Evolutionary conservation across 2,329 filamentous ascomycete species (phyloP).

Genomic region (Byssochlamys sp.): DNA sequence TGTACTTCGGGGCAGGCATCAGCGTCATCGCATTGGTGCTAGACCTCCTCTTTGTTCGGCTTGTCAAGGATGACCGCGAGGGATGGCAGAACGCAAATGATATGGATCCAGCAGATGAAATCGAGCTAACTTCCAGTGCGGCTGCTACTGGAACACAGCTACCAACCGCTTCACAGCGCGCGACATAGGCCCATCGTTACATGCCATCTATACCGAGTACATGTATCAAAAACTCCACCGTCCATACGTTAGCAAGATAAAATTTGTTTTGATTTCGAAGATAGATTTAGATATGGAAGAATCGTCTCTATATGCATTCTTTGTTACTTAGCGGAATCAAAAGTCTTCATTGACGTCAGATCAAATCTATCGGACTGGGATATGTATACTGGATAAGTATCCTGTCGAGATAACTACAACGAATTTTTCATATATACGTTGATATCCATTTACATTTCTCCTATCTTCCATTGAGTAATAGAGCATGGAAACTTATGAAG

Average conservation of each 20-base stretch:
- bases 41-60: slow-evolving; percentile 19
- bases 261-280: too few species aligned
- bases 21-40: slow-evolving; percentile 19
- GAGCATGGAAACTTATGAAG: neutral
- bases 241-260: neutral
- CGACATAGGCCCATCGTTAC: neutral
- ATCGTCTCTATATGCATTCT: too few species aligned
- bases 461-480: neutral
- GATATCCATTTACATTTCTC: too few species aligned
- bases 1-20: slow-evolving; percentile 22
- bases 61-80: slow-evolving; percentile 24
- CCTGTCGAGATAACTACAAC: too few species aligned
- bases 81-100: slow-evolving; percentile 17
- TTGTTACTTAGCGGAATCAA: too few species aligned
- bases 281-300: too few species aligned
- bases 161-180: neutral
- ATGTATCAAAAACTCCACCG: neutral
- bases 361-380: too few species aligned
- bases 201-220: neutral
- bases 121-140: neutral
- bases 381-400: too few species aligned
- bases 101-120: neutral
- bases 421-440: too few species aligned
- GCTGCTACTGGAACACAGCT: neutral
- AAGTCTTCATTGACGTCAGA: too few species aligned